These are phyloP conservation scores for Clavispora fructus DNA, from an alignment of 805 yeast genomes.

Conservation along the genomic window DNA sequence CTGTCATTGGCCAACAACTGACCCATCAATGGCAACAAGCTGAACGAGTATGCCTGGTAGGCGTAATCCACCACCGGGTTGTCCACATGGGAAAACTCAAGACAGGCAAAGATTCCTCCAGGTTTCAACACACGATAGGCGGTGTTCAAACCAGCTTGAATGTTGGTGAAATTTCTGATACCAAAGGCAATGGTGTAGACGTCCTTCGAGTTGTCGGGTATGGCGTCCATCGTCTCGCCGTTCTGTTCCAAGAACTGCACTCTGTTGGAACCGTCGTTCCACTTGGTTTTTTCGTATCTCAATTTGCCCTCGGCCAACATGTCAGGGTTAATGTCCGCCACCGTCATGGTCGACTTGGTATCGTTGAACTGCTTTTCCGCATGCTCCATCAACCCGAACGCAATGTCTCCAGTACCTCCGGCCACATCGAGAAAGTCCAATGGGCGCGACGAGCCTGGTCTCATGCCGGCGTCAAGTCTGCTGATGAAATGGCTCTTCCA, in stretches of 20 bases:
- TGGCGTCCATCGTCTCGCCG: constrained; percentile 82
- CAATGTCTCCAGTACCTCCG: constrained; percentile 98
- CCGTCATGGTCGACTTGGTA: constrained; percentile 70
- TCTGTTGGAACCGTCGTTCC: constrained; percentile 57
- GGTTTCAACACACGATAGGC: constrained; percentile 95
- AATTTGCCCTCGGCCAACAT: constrained; percentile 91
- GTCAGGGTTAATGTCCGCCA: constrained; percentile 93
- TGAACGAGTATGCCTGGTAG: constrained; percentile 86
- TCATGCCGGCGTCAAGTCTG: constrained; percentile 85
- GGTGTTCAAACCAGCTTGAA: constrained; percentile 90
- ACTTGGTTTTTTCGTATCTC: constrained; percentile 56
- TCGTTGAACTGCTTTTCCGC: constrained; percentile 79
- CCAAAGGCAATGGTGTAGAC: constrained; percentile 97
- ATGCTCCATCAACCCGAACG: constrained; percentile 89
- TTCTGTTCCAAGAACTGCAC: constrained; percentile 83
- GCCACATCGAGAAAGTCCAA: constrained; percentile 92
- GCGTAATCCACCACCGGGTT: constrained; percentile 67
- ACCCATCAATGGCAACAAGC: constrained; percentile 87
- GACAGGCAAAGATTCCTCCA: constrained; percentile 95
- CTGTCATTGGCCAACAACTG: constrained; percentile 93
- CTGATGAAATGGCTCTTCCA: constrained; percentile 92
- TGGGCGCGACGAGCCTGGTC: constrained; percentile 77
- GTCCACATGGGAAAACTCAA: constrained; percentile 90
- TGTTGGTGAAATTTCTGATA: constrained; percentile 91
- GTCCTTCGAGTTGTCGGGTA: constrained; percentile 85